These are phyloP conservation scores for Neurospora sp. DNA, from an alignment of 495 filamentous ascomycete genomes.

Conservation along the genomic window DNA sequence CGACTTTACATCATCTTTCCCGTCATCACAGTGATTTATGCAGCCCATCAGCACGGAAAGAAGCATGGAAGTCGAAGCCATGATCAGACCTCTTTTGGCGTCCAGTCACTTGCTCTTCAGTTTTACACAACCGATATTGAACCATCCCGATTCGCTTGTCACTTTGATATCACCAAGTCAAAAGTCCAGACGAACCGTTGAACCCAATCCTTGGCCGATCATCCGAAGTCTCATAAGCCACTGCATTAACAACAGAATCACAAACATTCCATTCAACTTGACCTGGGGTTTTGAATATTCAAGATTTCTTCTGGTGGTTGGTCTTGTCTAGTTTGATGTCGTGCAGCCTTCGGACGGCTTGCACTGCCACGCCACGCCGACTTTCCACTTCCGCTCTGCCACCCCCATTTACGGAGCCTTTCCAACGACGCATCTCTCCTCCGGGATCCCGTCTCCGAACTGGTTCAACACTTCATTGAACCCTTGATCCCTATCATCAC, in stretches of 20 bases:
- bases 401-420: background rate
- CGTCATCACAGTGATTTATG: background rate
- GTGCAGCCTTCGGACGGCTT: background rate
- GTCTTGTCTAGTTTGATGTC: background rate
- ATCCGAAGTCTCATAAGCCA: background rate
- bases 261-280: background rate
- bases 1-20: background rate
- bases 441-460: background rate
- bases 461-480: background rate
- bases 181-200: background rate
- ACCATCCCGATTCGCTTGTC: background rate
- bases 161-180: background rate
- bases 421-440: background rate
- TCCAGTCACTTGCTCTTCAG: background rate
- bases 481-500: background rate
- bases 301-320: background rate
- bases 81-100: background rate
- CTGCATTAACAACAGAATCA: background rate
- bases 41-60: background rate
- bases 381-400: background rate
- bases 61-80: background rate
- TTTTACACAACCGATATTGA: background rate
- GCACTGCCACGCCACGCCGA: background rate
- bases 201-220: background rate
- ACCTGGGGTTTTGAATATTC: background rate